Conservation (phyloP, 768 basidiomycete species). For the Grammothele lineata region DNA sequence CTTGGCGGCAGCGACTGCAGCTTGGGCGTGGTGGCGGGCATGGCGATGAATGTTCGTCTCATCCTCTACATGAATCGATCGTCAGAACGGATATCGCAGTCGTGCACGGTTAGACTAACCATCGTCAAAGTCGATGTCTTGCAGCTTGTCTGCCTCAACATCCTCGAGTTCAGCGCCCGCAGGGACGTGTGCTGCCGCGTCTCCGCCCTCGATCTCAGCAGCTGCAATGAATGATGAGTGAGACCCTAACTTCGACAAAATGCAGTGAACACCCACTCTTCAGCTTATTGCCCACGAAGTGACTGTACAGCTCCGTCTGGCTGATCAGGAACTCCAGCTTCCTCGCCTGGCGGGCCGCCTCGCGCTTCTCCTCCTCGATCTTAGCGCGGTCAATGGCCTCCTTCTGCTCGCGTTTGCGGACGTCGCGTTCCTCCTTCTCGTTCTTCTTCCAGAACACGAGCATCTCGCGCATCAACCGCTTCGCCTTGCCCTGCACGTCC, state of each 20-base stretch:
- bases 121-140: constrained; percentile 88
- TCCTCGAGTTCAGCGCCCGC: constrained; percentile 57
- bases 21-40: constrained; percentile 85
- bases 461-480: constrained; percentile 92
- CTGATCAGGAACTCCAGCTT: constrained; percentile 98
- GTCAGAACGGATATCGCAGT: no score
- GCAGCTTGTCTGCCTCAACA: constrained; percentile 46
- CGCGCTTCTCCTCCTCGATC: constrained; percentile 89
- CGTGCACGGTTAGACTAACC: no score
- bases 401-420: constrained; percentile 90
- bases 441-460: constrained; percentile 97
- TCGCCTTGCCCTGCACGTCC: constrained; percentile 80
- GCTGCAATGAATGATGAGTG: constrained; percentile 40
- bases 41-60: constrained; percentile 81
- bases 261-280: constrained; percentile 57
- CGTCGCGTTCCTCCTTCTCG: constrained; percentile 92
- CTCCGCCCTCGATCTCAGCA: constrained; percentile 69
- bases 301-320: constrained; percentile 97
- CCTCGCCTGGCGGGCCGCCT: constrained; percentile 88
- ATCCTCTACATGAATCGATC: constrained; percentile 76
- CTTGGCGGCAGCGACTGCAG: constrained; percentile 75
- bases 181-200: constrained; percentile 38
- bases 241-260: constrained; percentile 10
- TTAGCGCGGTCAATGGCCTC: constrained; percentile 86
- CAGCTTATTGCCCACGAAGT: constrained; percentile 97